phyloP scores from a whole-genome alignment of 306 rosid species.

The Sindora glabra region DNA sequence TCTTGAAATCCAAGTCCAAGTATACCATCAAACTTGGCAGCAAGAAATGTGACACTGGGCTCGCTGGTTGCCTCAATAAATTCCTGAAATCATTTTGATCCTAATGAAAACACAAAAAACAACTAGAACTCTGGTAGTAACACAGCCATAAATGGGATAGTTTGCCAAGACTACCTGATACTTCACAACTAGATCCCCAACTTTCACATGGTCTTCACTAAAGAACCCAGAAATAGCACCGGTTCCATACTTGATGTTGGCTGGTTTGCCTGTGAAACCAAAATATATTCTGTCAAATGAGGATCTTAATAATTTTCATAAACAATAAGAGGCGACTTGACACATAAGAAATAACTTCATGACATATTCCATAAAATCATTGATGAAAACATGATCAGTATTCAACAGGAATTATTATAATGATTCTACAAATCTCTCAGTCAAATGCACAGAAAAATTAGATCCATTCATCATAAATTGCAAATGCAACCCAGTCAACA shows the following conservation, averaged over 20 bases:
- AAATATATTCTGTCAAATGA: background rate
- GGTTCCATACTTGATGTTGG: slow-evolving; percentile 31
- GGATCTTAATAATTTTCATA: background rate
- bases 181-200: slow-evolving; percentile 32
- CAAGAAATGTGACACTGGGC: slow-evolving; percentile 22
- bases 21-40: slow-evolving; percentile 36
- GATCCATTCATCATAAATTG: too few species aligned
- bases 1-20: slow-evolving; percentile 46
- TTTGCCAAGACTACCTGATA: slow-evolving; percentile 1
- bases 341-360: too few species aligned
- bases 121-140: background rate
- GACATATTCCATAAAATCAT: too few species aligned
- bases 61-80: slow-evolving; percentile 35
- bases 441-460: too few species aligned
- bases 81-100: slow-evolving; percentile 11
- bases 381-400: too few species aligned
- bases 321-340: too few species aligned
- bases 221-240: slow-evolving; percentile 38
- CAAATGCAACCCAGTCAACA: too few species aligned
- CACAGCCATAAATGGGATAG: background rate
- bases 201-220: slow-evolving; percentile 37
- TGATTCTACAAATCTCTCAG: too few species aligned
- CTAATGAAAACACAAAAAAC: background rate
- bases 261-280: slow-evolving; percentile 24
- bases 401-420: too few species aligned